A percentile compares a stretch with the other conserved stretches of the same genome.
These are phyloP conservation scores for Suhomyces pyralidae DNA, from an alignment of 805 yeast genomes.

Conservation along the genomic window DNA sequence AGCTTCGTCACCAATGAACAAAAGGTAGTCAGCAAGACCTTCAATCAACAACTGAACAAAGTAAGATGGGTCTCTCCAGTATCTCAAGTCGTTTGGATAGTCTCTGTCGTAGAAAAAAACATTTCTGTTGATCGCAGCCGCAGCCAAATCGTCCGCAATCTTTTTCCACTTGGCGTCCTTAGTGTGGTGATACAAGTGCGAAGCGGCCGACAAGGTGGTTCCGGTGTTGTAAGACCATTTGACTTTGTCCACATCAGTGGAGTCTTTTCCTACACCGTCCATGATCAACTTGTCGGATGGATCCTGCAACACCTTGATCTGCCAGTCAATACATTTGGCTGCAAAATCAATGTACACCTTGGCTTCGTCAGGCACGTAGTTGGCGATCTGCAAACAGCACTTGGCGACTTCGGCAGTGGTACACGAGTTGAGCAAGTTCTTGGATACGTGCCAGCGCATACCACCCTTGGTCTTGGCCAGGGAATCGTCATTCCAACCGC, in stretches of 20 bases:
- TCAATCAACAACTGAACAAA: slow-evolving; percentile 63
- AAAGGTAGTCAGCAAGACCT: slow-evolving; percentile 63
- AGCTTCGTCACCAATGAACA: slow-evolving; percentile 44
- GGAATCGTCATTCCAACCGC: slow-evolving; percentile 55
- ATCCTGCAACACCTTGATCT: slow-evolving; percentile 50
- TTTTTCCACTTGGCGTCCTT: slow-evolving; percentile 48
- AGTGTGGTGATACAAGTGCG: slow-evolving; percentile 49
- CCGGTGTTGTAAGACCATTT: slow-evolving; percentile 72
- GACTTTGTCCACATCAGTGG: slow-evolving; percentile 42
- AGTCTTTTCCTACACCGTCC: slow-evolving; percentile 57
- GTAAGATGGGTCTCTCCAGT: slow-evolving; percentile 62
- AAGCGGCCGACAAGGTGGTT: slow-evolving; percentile 55
- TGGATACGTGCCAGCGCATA: slow-evolving; percentile 62
- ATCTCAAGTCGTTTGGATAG: slow-evolving; percentile 50
- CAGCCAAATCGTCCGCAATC: slow-evolving; percentile 48
- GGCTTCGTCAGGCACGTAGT: slow-evolving; percentile 48
- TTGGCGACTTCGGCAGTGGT: slow-evolving; percentile 67
- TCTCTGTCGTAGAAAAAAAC: slow-evolving; percentile 63
- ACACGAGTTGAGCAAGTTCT: slow-evolving; percentile 60
- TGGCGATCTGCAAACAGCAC: slow-evolving; percentile 56
- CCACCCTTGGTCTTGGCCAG: slow-evolving; percentile 53
- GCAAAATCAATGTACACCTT: slow-evolving; percentile 54
- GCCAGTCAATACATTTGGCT: slow-evolving; percentile 58
- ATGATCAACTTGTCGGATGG: slow-evolving; percentile 51
- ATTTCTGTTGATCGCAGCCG: slow-evolving; percentile 56